Evolutionary conservation across 345 rosid species (phyloP), one percentile per base, ranked within the genome.

Genomic region (Anastatica hierochuntica): DNA sequence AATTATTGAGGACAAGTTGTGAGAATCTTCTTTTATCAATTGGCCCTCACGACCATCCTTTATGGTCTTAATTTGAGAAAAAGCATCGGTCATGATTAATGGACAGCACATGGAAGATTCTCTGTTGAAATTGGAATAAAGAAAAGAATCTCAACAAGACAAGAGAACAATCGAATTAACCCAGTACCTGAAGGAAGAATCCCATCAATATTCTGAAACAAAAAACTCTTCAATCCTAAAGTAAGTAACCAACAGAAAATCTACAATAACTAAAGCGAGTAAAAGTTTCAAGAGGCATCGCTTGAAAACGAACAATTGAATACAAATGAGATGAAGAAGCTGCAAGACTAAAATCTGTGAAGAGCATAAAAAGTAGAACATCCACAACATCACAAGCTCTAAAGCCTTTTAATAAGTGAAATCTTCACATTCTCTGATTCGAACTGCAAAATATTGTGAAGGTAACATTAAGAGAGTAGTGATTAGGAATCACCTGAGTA

Each of bases 401-500:
- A n/a, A n/a, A n/a, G n/a, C n/a, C n/a, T n/a, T n/a, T n/a, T n/a
- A n/a, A n/a, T n/a, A n/a, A n/a, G 11, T 15, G 36, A 21, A 21
- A 2, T 21, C 24, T 21, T 2, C 5, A 21, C 24, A 8, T 19
- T 9, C 31, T 42, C 19, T 27, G 47, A 37, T 18, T 27, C 34
- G 18, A 6, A 10, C 2, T 14, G 0, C 10, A 2, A 27, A 30
- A n/a, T n/a, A n/a, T n/a, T n/a, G n/a, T n/a, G n/a, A n/a, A n/a
- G n/a, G n/a, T n/a, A n/a, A 18, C 9, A 18, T 27, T n/a, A 18
- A 43, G 26, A 39, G 37, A 29, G 26, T 8, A 44, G 16, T 19
- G 11, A 17, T 8, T 19, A 11, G 1, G 56, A 64, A 48, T 65
- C 10, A 77, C 90, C 86, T 77, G 78, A 49, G 81, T 61, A 14